Evolutionary conservation across 495 filamentous ascomycete species (phyloP), one percentile per base, ranked within the genome.

Genomic region (Talaromyces proteolyticus): DNA sequence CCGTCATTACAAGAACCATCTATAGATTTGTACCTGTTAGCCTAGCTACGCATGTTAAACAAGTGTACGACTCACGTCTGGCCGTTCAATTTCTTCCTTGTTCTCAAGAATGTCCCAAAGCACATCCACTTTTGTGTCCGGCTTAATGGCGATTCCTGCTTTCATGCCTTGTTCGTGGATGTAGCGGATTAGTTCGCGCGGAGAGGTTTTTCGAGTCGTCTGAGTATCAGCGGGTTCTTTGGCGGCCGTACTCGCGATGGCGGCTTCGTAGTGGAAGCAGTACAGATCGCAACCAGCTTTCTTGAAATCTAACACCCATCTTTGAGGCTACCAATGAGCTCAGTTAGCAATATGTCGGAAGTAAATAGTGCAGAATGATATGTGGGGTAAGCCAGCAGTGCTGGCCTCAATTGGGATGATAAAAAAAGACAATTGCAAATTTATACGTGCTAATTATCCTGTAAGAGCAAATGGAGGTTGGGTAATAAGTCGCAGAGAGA

Each of bases 231-330:
- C 80, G 42, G 91, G 90, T 36, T 78, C 77, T 65, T 88, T 86
- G 54, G 93, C 91, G 10, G 89, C 89, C 44, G 87, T 87, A 36
- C 87, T 91, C 45, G 75, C 70, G 57, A 89, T 77, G 43, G 93
- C 94, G n/a, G 93, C 93, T 72, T 98, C 93, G 69, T 97, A 96
- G 74, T 98, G 93, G 76, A 98, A 98, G 77, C 92, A 96, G 76
- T 98, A 98, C 7, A 97, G 80, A 63, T 98, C 92, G 72, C 91
- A 96, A 18, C 93, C 93, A 36, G 91, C 93, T 21, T 85, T 80
- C 61, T 94, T 78, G 76, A 98, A 97, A 38, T 95, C 89, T 51
- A 84, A 84, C 55, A 97, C 89, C 93, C 93, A 98, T 77, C 89
- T 91, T 72, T 97, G 92, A 43, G 93, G 93, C 93, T 95, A 51